Evolutionary conservation across 2,329 filamentous ascomycete species (phyloP), one percentile per base, ranked within the genome.

Genomic region (Cytospora piceae): DNA sequence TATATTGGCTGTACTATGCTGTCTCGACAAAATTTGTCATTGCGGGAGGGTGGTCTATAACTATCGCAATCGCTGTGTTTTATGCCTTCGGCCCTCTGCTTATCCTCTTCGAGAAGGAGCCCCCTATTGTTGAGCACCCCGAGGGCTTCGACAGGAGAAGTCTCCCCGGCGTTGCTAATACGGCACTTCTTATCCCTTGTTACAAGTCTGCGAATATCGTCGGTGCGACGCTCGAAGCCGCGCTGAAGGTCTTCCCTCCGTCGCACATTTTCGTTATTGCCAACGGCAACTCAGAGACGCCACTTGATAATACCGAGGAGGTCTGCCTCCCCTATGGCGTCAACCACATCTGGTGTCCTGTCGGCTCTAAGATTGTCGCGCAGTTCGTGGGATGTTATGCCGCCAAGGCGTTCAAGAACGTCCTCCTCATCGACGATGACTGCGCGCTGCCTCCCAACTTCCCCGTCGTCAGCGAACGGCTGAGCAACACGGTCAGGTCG

Each of bases 341-440:
- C 17, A 81, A 81, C 61, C 80, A 83, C 66, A 72, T 82, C 57
- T 83, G 81, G 81, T 77, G 75, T 7, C 80, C 81, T 0, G 75
- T 83, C 12, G 81, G 81, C 1, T 81, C 78, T 0, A 83, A 83
- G 69, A 81, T 83, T 51, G 77, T 82, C 5, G 81, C 81, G 0
- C 79, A 83, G 57, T 83, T 81, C 59, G 80, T 82, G 4, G 81
- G 81, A 14, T 78, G 76, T 63, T 79, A 81, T 62, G 80, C 80
- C 5, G 78, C 80, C 6, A 77, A 78, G 61, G 72, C 72, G 1
- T 83, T 82, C 70, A 74, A 78, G 60, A 77, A 82, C 59, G 78
- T 80, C 6, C 72, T 83, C 7, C 75, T 83, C 37, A 83, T 83
- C 61, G 81, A 83, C 61, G 81, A 83, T 64, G 81, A 83, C 68